These are phyloP conservation scores for Yarrowia galli DNA, from an alignment of 1,139 yeast genomes.

Conservation along the genomic window DNA sequence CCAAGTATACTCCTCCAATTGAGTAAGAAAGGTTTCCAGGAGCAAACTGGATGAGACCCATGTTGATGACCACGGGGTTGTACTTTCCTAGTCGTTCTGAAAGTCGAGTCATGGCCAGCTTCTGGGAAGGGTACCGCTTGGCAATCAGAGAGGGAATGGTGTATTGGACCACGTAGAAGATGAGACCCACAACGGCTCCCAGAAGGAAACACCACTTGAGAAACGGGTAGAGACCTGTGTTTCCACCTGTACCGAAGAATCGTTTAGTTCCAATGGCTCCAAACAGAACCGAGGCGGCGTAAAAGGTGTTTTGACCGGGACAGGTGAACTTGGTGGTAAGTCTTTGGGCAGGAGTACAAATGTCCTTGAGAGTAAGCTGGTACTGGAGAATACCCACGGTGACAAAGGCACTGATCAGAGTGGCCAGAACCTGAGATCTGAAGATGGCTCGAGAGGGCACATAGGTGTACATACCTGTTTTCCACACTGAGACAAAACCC, in stretches of 20 bases:
- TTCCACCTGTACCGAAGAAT: conserved; percentile 51
- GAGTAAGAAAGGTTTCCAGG: conserved; percentile 63
- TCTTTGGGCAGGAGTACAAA: conserved; percentile 43
- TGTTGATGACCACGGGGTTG: conserved; percentile 62
- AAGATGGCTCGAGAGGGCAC: conserved; percentile 67
- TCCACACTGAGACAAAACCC: conserved; percentile 61
- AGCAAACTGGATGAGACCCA: conserved; percentile 55
- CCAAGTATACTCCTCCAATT: conserved; percentile 58
- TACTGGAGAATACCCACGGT: conserved; percentile 60
- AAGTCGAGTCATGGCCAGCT: neutral
- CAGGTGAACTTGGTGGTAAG: conserved; percentile 44
- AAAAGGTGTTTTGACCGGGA: conserved; percentile 55
- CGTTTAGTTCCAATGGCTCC: conserved; percentile 72
- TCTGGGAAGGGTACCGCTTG: neutral
- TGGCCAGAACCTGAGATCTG: conserved; percentile 61
- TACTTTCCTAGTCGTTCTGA: conserved; percentile 41
- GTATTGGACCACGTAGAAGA: conserved; percentile 54
- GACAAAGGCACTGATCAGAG: conserved; percentile 52
- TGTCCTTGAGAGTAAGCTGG: conserved; percentile 50
- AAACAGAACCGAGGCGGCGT: conserved; percentile 62
- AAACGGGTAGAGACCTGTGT: conserved; percentile 52
- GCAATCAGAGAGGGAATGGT: conserved; percentile 50
- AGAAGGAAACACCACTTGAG: conserved; percentile 50
- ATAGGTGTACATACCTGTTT: conserved; percentile 64
- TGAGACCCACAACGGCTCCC: conserved; percentile 53